phyloP scores from a whole-genome alignment of 768 basidiomycete species.

The Kwoniella heveanensis region DNA sequence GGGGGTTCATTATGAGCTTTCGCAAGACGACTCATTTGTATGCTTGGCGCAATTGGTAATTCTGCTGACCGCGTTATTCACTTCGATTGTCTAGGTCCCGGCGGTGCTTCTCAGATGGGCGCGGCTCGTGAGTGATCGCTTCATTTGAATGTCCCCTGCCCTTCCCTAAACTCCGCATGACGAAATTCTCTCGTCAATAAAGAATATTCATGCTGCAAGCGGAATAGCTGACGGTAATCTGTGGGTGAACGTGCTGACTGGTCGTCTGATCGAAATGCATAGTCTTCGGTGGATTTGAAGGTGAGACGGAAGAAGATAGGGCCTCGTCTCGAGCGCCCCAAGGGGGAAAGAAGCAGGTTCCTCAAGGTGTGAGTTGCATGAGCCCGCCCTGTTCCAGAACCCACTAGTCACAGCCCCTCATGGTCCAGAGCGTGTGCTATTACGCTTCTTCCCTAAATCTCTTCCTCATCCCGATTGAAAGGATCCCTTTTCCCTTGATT shows the following conservation, averaged over 20 bases:
- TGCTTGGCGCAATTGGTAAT: not conserved
- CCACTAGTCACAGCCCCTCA: too few relatives aligned
- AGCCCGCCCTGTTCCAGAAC: not conserved
- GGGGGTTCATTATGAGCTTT: too few relatives aligned
- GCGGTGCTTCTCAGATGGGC: constrained; percentile 45
- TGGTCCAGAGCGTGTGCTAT: too few relatives aligned
- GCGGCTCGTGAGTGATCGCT: constrained; percentile 34
- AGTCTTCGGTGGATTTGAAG: constrained; percentile 48
- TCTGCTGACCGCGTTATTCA: not conserved
- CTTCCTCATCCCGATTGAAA: too few relatives aligned
- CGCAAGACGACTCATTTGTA: not conserved
- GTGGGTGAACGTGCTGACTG: too few relatives aligned
- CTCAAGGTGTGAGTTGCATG: constrained; percentile 18
- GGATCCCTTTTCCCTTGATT: too few relatives aligned
- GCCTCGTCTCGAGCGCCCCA: constrained; percentile 18
- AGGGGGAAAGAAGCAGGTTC: constrained; percentile 43
- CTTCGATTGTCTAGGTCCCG: constrained; percentile 36
- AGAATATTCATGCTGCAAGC: too few relatives aligned
- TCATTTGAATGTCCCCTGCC: not conserved
- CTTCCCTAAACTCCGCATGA: not conserved
- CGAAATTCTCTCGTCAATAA: too few relatives aligned
- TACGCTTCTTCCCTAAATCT: too few relatives aligned
- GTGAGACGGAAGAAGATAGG: constrained; percentile 44
- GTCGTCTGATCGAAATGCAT: not conserved
- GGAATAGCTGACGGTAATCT: too few relatives aligned